Conservation (phyloP, 2,329 filamentous ascomycete species). For the Arthrocladium fulminans region DNA sequence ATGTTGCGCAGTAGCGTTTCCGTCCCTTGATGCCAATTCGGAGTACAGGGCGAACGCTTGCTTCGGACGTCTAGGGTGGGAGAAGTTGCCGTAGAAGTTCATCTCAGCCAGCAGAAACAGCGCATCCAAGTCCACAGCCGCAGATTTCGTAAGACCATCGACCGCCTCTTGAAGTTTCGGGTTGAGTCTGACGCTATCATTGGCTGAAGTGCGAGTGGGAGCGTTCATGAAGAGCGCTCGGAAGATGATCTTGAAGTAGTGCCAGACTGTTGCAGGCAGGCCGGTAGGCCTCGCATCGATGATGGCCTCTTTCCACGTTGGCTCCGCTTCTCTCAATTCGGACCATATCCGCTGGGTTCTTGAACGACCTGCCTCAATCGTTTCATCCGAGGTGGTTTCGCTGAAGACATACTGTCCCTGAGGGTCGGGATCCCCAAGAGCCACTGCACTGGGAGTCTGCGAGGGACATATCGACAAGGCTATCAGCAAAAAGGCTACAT, state of each 20-base stretch:
- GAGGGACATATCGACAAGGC: neutral
- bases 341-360: conserved; percentile 16
- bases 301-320: conserved; percentile 20
- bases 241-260: conserved; percentile 56
- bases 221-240: conserved; percentile 57
- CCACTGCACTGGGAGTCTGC: neutral
- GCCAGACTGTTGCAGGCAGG: conserved; percentile 46
- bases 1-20: conserved; percentile 87
- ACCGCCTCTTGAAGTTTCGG: conserved; percentile 50
- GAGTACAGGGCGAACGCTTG: conserved; percentile 75
- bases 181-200: conserved; percentile 33
- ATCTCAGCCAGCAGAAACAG: conserved; percentile 84
- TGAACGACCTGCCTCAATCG: neutral
- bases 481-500: neutral
- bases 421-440: neutral
- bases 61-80: conserved; percentile 71
- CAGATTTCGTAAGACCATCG: conserved; percentile 50
- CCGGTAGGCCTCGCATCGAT: conserved; percentile 44
- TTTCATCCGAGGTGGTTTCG: neutral
- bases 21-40: conserved; percentile 62
- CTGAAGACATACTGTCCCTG: neutral
- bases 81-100: conserved; percentile 94
- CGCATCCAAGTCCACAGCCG: conserved; percentile 59
- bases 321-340: conserved; percentile 18
- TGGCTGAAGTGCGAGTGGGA: conserved; percentile 39